phyloP scores from a whole-genome alignment of 2,329 filamentous ascomycete genomes.

The Cercospora sojina region DNA sequence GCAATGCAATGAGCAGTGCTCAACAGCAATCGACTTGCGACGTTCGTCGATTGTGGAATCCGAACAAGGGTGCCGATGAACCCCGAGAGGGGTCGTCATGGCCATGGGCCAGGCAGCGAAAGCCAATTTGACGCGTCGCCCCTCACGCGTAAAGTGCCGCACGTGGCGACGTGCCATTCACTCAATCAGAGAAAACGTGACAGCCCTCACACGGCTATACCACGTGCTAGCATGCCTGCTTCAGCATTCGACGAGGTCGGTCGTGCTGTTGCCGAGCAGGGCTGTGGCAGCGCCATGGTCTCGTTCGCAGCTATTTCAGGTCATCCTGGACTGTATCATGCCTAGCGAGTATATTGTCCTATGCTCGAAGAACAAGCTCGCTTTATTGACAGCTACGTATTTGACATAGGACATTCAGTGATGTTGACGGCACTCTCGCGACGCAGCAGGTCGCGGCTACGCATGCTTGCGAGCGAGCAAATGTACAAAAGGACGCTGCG shows the following conservation, averaged over 20 bases:
- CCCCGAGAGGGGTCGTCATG: neutral
- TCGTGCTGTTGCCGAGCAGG: neutral
- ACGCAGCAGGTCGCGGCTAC: neutral
- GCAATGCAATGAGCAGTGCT: neutral
- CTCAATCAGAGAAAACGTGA: neutral
- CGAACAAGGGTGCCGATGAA: neutral
- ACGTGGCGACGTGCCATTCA: neutral
- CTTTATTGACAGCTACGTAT: neutral
- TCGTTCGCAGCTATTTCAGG: neutral
- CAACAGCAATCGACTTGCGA: neutral
- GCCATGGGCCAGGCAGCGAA: neutral
- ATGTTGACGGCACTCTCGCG: neutral
- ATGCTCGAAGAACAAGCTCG: neutral
- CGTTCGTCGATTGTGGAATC: neutral
- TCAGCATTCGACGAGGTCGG: neutral
- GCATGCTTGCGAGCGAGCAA: neutral
- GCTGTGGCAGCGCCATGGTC: neutral
- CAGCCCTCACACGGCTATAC: neutral
- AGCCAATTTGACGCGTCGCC: neutral
- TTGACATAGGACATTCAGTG: neutral
- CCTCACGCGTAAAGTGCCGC: conserved; percentile 1
- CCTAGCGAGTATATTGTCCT: neutral
- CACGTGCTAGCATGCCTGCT: neutral
- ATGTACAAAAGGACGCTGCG: neutral
- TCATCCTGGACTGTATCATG: neutral